Conservation (phyloP, 805 yeast species). For the Schwanniomyces occidentalis region DNA sequence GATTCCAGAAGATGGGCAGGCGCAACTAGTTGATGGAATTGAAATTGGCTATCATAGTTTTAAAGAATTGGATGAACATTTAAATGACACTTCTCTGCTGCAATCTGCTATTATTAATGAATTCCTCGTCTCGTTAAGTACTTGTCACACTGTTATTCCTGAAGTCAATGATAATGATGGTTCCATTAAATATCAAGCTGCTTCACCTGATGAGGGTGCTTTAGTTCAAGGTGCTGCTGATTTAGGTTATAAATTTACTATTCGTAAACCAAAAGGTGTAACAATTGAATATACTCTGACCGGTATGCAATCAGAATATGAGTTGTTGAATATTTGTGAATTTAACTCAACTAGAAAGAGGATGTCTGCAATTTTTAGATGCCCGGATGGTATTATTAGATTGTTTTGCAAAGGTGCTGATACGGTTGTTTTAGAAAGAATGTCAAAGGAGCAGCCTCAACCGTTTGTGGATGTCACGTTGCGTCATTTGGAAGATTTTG, state of each 20-base stretch:
- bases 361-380: conserved; percentile 92
- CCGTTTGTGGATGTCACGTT: conserved; percentile 83
- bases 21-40: conserved; percentile 70
- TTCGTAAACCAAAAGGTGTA: conserved; percentile 83
- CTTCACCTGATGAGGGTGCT: conserved; percentile 99
- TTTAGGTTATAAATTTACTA: conserved; percentile 79
- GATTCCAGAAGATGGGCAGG: conserved; percentile 87
- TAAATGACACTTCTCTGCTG: conserved; percentile 45
- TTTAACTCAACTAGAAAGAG: conserved; percentile 97
- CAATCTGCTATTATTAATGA: conserved; percentile 59
- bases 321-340: conserved; percentile 87
- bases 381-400: conserved; percentile 90
- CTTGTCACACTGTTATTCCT: conserved; percentile 98
- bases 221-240: conserved; percentile 93
- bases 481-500: conserved; percentile 92
- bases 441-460: conserved; percentile 57
- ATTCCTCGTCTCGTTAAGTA: conserved; percentile 79
- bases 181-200: conserved; percentile 89
- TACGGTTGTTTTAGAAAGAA: conserved; percentile 87
- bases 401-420: conserved; percentile 97
- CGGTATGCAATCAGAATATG: conserved; percentile 53
- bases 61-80: conserved; percentile 54
- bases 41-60: conserved; percentile 79
- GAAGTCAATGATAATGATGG: conserved; percentile 63
- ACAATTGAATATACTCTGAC: conserved; percentile 58